Base-by-base conservation (phyloP, 257 asterid genomes). In the Striga asiatica region DNA sequence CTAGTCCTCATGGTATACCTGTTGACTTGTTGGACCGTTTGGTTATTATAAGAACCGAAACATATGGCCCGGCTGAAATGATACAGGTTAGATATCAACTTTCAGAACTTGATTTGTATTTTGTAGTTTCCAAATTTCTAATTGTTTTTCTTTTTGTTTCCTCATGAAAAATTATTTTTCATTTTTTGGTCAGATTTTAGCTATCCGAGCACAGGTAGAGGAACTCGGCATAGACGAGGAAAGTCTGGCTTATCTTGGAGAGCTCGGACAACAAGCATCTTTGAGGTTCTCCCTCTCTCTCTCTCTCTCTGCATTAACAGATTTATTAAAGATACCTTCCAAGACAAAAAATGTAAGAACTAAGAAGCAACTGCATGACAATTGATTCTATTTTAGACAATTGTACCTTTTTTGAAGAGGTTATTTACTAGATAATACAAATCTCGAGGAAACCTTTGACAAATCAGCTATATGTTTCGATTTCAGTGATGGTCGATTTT, bases 61-160 rank as follows among this genome's bases (percentile, higher is more conserved):
- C 93, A 16, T 92, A 92, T 56, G 97, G 98, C 41, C 95, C 98
- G 2, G 89, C 97, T 24, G 97, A 92, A 74, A 92, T 82, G 97
- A 88, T 92, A 68, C 95, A 92, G 98, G 97, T 87, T 54, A 24
- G 17, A 54, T 28, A 22, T 42, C 17, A 52, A 29, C 50, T 55
- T 34, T 13, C 20, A 10, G 0, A 27, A 41, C 47, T 10, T 41
- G 17, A 29, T 54, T 43, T 58, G 35, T 60, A 9, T 12, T 12
- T 19, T 12, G 12, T 3, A 38, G 28, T 54, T 31, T 20, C 23
- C 2, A 9, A 10, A 31, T 0, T 13, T 19, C 17, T 7, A 13
- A 21, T n/a, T 19, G 25, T 43, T 19, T 51, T 27, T 32, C 6
- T 50, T 12, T 13, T 25, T 49, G 8, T 12, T 48, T 56, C n/a